phyloP scores from a whole-genome alignment of 495 filamentous ascomycete species.

The Podospora tetraspora region DNA sequence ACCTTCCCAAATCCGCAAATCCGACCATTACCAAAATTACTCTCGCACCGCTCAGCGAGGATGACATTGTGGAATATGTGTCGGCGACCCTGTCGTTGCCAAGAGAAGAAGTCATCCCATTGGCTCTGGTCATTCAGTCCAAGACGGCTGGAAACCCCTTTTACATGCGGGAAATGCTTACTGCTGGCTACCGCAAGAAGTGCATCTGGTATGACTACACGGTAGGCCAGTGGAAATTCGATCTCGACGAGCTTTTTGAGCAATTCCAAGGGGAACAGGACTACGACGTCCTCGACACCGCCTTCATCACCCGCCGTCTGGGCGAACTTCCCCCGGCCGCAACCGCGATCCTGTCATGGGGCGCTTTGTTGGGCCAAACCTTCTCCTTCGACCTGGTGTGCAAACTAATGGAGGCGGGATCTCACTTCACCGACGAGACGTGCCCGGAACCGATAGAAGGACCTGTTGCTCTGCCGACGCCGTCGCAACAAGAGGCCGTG shows the following conservation, averaged over 20 bases:
- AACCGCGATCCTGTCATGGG: conserved; percentile 80
- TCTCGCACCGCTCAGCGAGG: conserved; percentile 63
- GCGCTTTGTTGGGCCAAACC: conserved; percentile 66
- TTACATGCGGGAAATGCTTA: conserved; percentile 86
- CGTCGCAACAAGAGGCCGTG: conserved; percentile 41
- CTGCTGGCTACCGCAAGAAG: conserved; percentile 74
- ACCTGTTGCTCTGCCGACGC: conserved; percentile 4
- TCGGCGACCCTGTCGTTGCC: conserved; percentile 63
- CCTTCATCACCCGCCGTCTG: conserved; percentile 71
- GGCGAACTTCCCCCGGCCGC: conserved; percentile 67
- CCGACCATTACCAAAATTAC: conserved; percentile 59
- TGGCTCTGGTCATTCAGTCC: conserved; percentile 72
- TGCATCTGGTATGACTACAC: conserved; percentile 88
- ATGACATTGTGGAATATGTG: conserved; percentile 71
- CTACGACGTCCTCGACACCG: conserved; percentile 70
- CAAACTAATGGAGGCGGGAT: conserved; percentile 64
- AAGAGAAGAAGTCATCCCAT: conserved; percentile 53
- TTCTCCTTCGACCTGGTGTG: conserved; percentile 81
- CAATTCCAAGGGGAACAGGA: conserved; percentile 72
- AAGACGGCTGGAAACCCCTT: conserved; percentile 81
- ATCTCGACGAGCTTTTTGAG: conserved; percentile 74
- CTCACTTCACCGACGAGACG: conserved; percentile 47
- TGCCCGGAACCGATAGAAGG: conserved; percentile 11
- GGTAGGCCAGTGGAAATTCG: conserved; percentile 71
- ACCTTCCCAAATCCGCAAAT: conserved; percentile 37